Percentiles rank a stretch among this genome's conserved stretches.
phyloP scores from a whole-genome alignment of 352 stramenopile genomes.

The Blastocystis hominis region DNA sequence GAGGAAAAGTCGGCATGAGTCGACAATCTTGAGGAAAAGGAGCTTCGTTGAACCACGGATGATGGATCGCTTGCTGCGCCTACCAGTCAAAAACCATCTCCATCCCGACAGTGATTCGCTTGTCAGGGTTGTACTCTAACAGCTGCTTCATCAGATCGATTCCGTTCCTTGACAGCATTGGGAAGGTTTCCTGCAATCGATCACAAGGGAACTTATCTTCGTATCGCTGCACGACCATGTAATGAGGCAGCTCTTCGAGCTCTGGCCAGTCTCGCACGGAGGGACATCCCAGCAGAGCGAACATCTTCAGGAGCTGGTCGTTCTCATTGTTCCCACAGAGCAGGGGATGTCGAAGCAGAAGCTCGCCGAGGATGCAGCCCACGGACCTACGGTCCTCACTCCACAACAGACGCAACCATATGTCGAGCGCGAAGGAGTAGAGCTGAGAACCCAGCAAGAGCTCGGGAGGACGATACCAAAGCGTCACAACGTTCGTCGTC shows the following conservation, averaged over 20 bases:
- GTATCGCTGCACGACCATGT: neutral
- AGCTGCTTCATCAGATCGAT: constrained; percentile 53
- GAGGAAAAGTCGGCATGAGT: constrained; percentile 55
- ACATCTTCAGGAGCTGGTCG: constrained; percentile 56
- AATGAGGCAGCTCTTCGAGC: neutral
- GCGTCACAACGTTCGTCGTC: constrained; percentile 43
- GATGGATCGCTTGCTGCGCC: neutral
- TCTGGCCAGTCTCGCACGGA: constrained; percentile 8
- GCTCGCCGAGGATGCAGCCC: constrained; percentile 52
- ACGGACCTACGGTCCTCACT: neutral
- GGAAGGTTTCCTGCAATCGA: neutral
- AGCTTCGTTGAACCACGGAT: constrained; percentile 51
- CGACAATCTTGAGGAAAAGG: constrained; percentile 51
- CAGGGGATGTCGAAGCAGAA: constrained; percentile 22
- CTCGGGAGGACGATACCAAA: constrained; percentile 56
- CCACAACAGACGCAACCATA: neutral
- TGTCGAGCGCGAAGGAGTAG: constrained; percentile 52
- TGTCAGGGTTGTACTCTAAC: constrained; percentile 48
- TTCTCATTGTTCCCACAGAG: constrained; percentile 51
- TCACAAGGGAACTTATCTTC: neutral
- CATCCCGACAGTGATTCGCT: constrained; percentile 30
- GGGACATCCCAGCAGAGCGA: constrained; percentile 48
- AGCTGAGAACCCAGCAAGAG: neutral
- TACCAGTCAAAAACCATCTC: neutral
- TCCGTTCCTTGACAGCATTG: constrained; percentile 16